phyloP scores from a whole-genome alignment of 2,329 filamentous ascomycete species.

The Neoascochyta sp. region DNA sequence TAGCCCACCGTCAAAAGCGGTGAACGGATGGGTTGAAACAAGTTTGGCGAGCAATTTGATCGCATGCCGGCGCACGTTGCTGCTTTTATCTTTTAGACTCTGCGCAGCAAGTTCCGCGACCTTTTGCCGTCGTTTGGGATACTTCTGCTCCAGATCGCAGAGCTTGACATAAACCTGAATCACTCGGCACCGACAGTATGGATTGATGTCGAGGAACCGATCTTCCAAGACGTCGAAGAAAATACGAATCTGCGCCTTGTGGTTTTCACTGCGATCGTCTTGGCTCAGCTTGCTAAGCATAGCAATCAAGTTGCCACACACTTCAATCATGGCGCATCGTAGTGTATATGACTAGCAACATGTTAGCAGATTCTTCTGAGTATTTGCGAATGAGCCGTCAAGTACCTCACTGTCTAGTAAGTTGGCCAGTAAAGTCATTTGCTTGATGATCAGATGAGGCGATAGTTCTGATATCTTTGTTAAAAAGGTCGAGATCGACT shows the following conservation, averaged over 20 bases:
- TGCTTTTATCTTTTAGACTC: constrained; percentile 96
- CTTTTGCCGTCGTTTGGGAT: constrained; percentile 71
- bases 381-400: neutral
- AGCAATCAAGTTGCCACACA: constrained; percentile 90
- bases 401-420: constrained; percentile 89
- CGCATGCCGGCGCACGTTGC: constrained; percentile 90
- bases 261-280: constrained; percentile 78
- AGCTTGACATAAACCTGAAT: constrained; percentile 92
- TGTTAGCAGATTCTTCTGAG: constrained; percentile 1
- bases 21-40: constrained; percentile 89
- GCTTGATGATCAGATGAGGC: constrained; percentile 89
- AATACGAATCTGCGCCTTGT: constrained; percentile 90
- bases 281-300: constrained; percentile 82
- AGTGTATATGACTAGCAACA: constrained; percentile 74
- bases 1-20: constrained; percentile 61
- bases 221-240: constrained; percentile 98
- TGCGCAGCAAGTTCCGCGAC: constrained; percentile 82
- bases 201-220: constrained; percentile 92
- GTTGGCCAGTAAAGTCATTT: constrained; percentile 93
- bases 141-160: constrained; percentile 81
- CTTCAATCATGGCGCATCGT: constrained; percentile 89
- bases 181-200: constrained; percentile 86
- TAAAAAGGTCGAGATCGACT: constrained; percentile 92
- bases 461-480: constrained; percentile 88
- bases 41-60: constrained; percentile 86